Conservation (phyloP, 1,284 basidiomycete species). For the Mycena sp. region DNA sequence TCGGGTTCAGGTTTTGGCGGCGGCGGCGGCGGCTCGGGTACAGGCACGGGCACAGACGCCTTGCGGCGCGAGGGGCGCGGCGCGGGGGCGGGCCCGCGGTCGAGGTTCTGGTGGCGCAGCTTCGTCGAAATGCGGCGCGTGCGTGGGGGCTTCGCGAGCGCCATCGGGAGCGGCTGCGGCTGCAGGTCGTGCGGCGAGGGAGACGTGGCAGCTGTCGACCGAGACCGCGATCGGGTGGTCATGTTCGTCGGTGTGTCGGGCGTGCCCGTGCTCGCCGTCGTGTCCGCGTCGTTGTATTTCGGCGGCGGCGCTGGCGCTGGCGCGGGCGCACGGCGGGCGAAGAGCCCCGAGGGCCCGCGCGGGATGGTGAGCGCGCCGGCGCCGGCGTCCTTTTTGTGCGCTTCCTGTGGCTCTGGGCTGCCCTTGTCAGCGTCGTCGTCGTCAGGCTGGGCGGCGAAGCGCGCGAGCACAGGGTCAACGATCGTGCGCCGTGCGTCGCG, state of each 20-base stretch:
- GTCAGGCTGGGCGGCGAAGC: conserved; percentile 50
- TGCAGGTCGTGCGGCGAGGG: not conserved
- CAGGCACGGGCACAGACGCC: not conserved
- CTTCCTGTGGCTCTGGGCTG: not conserved
- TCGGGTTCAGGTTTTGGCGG: no score
- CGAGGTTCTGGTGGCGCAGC: conserved; percentile 20
- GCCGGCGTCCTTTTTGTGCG: not conserved
- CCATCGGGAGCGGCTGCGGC: conserved; percentile 19
- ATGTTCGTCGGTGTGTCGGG: no score
- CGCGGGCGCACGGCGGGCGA: conserved; percentile 17
- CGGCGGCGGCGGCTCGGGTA: no score
- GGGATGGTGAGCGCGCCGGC: not conserved
- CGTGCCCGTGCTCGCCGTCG: not conserved
- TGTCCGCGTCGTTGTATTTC: not conserved
- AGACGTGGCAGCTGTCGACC: no score
- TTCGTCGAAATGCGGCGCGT: conserved; percentile 31
- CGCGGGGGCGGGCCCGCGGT: not conserved
- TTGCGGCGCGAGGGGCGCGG: conserved; percentile 2
- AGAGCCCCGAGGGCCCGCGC: conserved; percentile 24
- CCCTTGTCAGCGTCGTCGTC: not conserved
- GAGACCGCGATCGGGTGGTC: no score
- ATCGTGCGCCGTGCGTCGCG: conserved; percentile 59
- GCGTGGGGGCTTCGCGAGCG: conserved; percentile 30
- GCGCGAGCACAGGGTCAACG: conserved; percentile 67
- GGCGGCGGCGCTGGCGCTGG: not conserved